These are phyloP conservation scores for Claviceps pazoutovae DNA, from an alignment of 2,329 filamentous ascomycete genomes.

Conservation along the genomic window DNA sequence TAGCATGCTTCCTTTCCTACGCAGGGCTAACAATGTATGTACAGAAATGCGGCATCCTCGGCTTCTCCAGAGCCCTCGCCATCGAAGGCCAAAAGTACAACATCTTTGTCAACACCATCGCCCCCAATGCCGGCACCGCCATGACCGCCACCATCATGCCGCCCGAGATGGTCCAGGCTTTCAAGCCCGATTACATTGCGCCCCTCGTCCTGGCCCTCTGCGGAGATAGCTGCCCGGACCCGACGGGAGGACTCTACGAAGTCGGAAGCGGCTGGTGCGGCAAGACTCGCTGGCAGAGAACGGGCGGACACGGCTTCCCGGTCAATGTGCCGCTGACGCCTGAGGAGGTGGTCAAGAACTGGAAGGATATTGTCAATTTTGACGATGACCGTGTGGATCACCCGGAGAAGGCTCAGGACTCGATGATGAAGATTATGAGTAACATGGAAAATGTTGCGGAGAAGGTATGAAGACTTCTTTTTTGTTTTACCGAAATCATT, in stretches of 20 bases:
- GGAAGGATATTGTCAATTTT: conserved; percentile 72
- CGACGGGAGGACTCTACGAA: conserved; percentile 83
- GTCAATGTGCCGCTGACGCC: conserved; percentile 71
- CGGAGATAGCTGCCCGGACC: conserved; percentile 74
- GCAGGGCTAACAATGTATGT: too few species aligned
- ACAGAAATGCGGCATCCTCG: conserved; percentile 81
- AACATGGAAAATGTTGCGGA: conserved; percentile 70
- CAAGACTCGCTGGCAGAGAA: conserved; percentile 87
- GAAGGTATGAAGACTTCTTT: conserved; percentile 39
- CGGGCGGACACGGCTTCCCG: conserved; percentile 81
- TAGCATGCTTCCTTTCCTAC: too few species aligned
- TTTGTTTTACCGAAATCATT: neutral
- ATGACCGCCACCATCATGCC: conserved; percentile 93
- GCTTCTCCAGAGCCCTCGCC: conserved; percentile 84
- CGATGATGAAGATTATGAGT: conserved; percentile 59
- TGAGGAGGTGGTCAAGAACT: conserved; percentile 65
- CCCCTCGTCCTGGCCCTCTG: conserved; percentile 75
- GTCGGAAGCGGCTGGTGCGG: conserved; percentile 90
- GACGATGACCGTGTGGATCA: conserved; percentile 78
- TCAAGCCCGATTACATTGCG: conserved; percentile 98
- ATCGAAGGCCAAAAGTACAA: conserved; percentile 94
- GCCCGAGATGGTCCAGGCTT: conserved; percentile 93
- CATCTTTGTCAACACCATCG: conserved; percentile 96
- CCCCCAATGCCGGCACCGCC: conserved; percentile 88
- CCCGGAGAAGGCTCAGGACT: conserved; percentile 65